Evolutionary conservation across 495 filamentous ascomycete species (phyloP).

Genomic region (Chaetomidium leptoderma): DNA sequence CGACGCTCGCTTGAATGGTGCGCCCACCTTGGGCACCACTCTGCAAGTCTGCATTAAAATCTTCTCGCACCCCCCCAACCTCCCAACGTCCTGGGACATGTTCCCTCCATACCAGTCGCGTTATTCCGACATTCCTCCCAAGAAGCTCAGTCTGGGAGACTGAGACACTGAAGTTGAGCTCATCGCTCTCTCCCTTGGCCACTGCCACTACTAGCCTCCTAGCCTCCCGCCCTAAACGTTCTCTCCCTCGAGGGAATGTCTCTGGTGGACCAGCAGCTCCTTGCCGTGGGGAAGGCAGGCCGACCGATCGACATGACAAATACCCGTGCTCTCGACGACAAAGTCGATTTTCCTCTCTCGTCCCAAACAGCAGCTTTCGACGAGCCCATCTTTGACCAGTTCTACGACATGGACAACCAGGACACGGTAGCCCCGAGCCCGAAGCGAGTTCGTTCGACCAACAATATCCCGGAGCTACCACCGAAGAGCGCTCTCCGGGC

Average conservation of each 20-base stretch:
- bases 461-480: constrained; percentile 32
- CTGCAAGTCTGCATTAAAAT: constrained; percentile 26
- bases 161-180: constrained; percentile 12
- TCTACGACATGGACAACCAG: constrained; percentile 29
- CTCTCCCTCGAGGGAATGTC: constrained; percentile 21
- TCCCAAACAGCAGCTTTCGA: constrained; percentile 14
- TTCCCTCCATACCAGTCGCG: constrained; percentile 9
- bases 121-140: constrained; percentile 9
- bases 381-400: constrained; percentile 29
- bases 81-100: constrained; percentile 10
- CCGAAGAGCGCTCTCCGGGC: constrained; percentile 42
- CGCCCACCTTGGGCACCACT: constrained; percentile 16
- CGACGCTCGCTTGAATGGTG: neutral
- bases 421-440: constrained; percentile 24
- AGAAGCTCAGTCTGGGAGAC: constrained; percentile 13
- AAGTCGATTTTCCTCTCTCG: constrained; percentile 15
- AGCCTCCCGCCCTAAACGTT: neutral
- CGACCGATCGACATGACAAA: constrained; percentile 12
- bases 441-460: constrained; percentile 20
- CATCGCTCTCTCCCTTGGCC: constrained; percentile 2
- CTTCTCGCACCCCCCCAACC: constrained; percentile 23
- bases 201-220: neutral
- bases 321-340: constrained; percentile 13
- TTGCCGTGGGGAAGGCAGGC: constrained; percentile 16
- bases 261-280: constrained; percentile 19